Base-by-base conservation (phyloP, 2,329 filamentous ascomycete genomes). In the Microcyclospora pomicola region DNA sequence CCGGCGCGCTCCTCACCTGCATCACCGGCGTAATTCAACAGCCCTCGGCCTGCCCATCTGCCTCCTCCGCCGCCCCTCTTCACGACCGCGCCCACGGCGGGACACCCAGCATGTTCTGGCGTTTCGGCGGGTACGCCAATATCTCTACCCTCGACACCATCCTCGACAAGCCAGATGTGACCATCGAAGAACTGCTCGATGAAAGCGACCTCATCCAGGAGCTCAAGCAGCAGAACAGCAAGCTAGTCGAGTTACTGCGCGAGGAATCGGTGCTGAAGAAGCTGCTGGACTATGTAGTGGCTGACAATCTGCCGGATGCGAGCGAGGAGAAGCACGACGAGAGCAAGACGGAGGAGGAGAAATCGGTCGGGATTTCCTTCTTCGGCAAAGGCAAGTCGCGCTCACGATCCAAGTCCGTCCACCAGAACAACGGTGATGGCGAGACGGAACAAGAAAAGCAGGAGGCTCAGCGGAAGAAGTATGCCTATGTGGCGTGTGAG, bases 101-200 rank as follows among this genome's bases (percentile, higher is more conserved):
- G 19, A 37, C 33, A 27, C 35, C 55, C 78, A 88, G 64, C 69
- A 98, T 98, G 91, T 98, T 98, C 67, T 98, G 91, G 91, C 82
- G 88, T 67, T 98, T 96, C 73, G 88, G 91, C 73, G 86, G 86
- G 59, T 96, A 96, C 73, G 84, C 87, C 71, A 93, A 85, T 72
- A 82, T 94, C 65, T 95, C 88, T 55, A 82, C 87, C 58, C 85
- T 98, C 64, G 91, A 96, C 65, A 86, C 80, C 51, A 83, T 98
- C 56, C 85, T 98, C 60, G 91, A 98, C 60, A 94, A 94, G 64
- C 78, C 75, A 52, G 83, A 94, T 64, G 87, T 95, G 59, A 86
- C 83, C 37, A 80, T 96, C 49, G 91, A 98, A 64, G 88, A 96
- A 59, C 72, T 98, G 42, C 77, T 98, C 46, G 87, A 96, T 61